Percentiles rank a stretch among this genome's conserved stretches.
These are phyloP conservation scores for Fomitopsis serialis DNA, from an alignment of 768 basidiomycete genomes.

Conservation along the genomic window DNA sequence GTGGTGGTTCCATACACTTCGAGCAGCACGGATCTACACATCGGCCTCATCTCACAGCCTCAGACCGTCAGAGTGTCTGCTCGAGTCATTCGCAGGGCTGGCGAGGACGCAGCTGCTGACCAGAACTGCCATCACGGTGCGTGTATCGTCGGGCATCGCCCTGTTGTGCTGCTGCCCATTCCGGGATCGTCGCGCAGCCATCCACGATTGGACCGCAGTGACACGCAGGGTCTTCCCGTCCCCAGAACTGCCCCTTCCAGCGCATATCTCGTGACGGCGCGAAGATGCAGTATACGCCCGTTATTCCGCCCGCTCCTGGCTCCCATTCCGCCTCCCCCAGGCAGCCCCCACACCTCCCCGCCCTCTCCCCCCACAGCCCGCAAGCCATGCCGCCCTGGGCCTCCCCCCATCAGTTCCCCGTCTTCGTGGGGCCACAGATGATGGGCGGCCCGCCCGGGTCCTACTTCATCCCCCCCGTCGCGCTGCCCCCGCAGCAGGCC, in stretches of 20 bases:
- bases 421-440: constrained; percentile 11
- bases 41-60: not conserved
- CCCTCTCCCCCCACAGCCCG: constrained; percentile 13
- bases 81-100: not conserved
- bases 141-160: not conserved
- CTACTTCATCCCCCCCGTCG: constrained; percentile 27
- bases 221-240: not conserved
- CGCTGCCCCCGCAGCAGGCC: constrained; percentile 16
- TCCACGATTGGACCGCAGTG: not conserved
- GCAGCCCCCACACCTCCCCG: constrained; percentile 22
- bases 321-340: constrained; percentile 14
- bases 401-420: constrained; percentile 12
- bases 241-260: too few species aligned
- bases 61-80: not conserved
- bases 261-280: not conserved
- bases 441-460: constrained; percentile 18
- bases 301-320: constrained; percentile 26
- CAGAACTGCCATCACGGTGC: not conserved
- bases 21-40: not conserved
- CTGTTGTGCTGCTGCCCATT: not conserved
- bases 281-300: constrained; percentile 22
- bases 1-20: not conserved
- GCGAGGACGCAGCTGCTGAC: not conserved
- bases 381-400: constrained; percentile 14
- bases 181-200: not conserved